Evolutionary conservation across 1,284 basidiomycete species (phyloP).

Genomic region (Pseudomicrostroma phylloplanum): DNA sequence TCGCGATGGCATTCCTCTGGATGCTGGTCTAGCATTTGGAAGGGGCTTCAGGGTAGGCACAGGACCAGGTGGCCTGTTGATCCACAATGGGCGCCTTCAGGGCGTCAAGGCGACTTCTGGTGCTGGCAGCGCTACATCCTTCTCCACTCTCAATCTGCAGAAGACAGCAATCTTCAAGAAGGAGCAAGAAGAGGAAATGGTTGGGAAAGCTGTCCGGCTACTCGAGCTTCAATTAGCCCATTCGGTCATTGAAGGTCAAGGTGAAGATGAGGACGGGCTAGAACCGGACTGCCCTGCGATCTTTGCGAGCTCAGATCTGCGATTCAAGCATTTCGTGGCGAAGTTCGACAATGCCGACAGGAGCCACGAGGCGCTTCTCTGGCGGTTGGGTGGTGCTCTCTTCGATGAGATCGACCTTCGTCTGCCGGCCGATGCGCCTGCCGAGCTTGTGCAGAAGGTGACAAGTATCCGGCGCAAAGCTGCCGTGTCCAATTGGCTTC

Average conservation of each 20-base stretch:
- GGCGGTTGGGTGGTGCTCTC: slow-evolving; percentile 79
- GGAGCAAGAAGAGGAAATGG: slow-evolving; percentile 11
- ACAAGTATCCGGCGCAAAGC: slow-evolving; percentile 67
- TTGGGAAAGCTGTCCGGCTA: slow-evolving; percentile 57
- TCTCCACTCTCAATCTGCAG: slow-evolving; percentile 20
- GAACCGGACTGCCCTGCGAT: slow-evolving; percentile 54
- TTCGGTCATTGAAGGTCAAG: slow-evolving; percentile 60
- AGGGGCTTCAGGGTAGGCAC: slow-evolving; percentile 85
- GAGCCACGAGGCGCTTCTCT: slow-evolving; percentile 62
- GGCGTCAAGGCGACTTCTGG: not conserved
- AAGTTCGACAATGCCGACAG: slow-evolving; percentile 69
- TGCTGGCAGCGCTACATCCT: not conserved
- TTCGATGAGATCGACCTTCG: slow-evolving; percentile 74
- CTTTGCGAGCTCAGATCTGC: slow-evolving; percentile 57
- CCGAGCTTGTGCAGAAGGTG: slow-evolving; percentile 62
- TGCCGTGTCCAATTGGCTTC: slow-evolving; percentile 78
- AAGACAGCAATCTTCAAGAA: slow-evolving; percentile 34
- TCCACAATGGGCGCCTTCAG: slow-evolving; percentile 61
- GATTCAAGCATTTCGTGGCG: slow-evolving; percentile 71
- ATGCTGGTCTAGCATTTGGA: slow-evolving; percentile 77
- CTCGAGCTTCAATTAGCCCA: slow-evolving; percentile 72
- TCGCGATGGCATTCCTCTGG: slow-evolving; percentile 64
- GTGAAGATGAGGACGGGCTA: slow-evolving; percentile 55
- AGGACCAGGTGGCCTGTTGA: slow-evolving; percentile 72
- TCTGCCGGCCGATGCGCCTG: slow-evolving; percentile 59